Conservation (phyloP, 2,329 filamentous ascomycete genomes). For the Pseudocercospora pini-densiflorae region DNA sequence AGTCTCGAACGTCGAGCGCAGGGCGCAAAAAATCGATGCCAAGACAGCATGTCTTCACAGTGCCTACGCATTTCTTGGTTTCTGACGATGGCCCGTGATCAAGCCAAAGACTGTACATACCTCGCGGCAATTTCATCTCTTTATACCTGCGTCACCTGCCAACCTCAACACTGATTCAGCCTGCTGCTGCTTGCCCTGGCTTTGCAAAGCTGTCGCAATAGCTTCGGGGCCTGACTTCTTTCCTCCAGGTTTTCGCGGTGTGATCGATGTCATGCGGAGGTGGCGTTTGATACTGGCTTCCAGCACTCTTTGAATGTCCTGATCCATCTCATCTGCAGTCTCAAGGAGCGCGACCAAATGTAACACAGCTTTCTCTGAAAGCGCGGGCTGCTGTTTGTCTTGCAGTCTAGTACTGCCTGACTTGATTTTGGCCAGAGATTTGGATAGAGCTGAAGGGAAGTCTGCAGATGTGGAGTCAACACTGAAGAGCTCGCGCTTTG, state of each 20-base stretch:
- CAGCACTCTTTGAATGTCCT: slow-evolving; percentile 59
- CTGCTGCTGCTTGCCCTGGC: not conserved
- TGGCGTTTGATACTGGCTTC: slow-evolving; percentile 44
- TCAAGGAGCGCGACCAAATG: slow-evolving; percentile 55
- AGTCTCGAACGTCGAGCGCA: no score
- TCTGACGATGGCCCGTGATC: no score
- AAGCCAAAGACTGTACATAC: no score
- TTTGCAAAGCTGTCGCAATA: not conserved
- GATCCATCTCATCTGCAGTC: slow-evolving; percentile 53
- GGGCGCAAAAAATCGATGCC: no score
- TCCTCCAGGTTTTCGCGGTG: slow-evolving; percentile 8
- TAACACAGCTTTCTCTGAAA: slow-evolving; percentile 54
- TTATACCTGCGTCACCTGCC: not conserved
- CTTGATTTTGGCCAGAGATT: slow-evolving; percentile 67
- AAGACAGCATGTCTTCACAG: no score
- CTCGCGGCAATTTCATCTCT: no score
- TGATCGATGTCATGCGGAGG: slow-evolving; percentile 18
- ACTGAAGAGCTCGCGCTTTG: slow-evolving; percentile 72
- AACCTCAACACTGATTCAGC: not conserved
- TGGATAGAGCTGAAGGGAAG: slow-evolving; percentile 73
- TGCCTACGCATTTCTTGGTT: no score
- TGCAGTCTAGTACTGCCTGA: slow-evolving; percentile 49
- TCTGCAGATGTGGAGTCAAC: slow-evolving; percentile 66
- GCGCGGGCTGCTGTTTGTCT: slow-evolving; percentile 36
- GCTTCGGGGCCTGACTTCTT: not conserved